Base-by-base conservation (phyloP, 768 basidiomycete genomes). In the Boletus reticuloceps region DNA sequence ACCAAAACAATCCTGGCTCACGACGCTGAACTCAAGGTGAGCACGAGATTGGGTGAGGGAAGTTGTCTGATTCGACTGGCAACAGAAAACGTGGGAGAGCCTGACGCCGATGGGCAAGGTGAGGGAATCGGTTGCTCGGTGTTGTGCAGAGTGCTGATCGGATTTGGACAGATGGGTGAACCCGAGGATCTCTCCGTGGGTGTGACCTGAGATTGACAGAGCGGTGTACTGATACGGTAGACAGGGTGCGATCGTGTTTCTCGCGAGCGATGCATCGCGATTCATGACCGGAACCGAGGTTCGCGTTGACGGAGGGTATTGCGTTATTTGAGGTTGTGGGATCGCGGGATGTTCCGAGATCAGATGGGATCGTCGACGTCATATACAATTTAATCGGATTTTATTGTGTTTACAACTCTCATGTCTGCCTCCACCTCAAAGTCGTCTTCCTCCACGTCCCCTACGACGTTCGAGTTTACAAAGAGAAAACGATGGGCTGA, bases 221-320 rank as follows among this genome's bases (percentile, higher is more conserved):
- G 13, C 14, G 25, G 19, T 11, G 6, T 38, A 39, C 45, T 63
- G 29, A 57, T 53, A n/a, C 0, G 13, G 31, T 5, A 1, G 25
- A 19, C 66, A 90, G 88, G 90, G 90, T 17, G 93, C 95, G 25
- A 80, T 96, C 63, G 89, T 98, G 53, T 96, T 89, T 71, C 80
- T 98, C 17, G 85, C 88, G 9, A 93, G 90, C 59, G 94, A 97
- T 69, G 92, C 94, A 7, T 90, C 89, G 49, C 83, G 81, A 53
- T 98, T 94, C 72, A 86, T 93, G 78, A 96, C 95, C 4, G 94
- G 94, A 10, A 75, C 88, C 17, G 92, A 92, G 62, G 73, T 92
- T 53, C 84, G 86, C 10, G 83, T 97, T 44, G 95, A 98, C 64
- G 94, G 94, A 19, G 94, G 94, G 7, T 95, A 95, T 73, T 91